These are phyloP conservation scores for Aurantiochytrium sp. DNA, from an alignment of 108 stramenopile species.

Conservation along the genomic window DNA sequence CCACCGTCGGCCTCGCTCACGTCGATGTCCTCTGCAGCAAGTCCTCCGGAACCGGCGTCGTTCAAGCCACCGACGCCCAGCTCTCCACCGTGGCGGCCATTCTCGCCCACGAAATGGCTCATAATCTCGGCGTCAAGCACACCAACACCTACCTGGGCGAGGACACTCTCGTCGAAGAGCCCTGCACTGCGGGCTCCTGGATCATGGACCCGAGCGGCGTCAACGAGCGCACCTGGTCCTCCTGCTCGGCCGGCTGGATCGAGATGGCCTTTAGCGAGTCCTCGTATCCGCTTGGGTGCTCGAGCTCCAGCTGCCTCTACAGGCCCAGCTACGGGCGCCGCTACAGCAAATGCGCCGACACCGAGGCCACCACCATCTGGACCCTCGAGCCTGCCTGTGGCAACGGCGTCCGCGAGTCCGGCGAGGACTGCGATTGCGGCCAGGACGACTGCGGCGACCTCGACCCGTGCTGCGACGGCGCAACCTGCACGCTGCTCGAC, in stretches of 20 bases:
- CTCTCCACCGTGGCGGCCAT: conserved; percentile 4
- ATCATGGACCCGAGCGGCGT: conserved; percentile 18
- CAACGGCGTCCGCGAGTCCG: not conserved
- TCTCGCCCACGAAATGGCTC: not conserved
- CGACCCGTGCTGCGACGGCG: conserved; percentile 23
- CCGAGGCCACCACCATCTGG: not conserved
- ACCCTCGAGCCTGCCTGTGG: conserved; percentile 2
- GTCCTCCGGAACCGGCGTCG: not conserved
- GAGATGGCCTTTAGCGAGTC: not conserved
- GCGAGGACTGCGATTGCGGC: conserved; percentile 21
- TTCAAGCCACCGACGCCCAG: not conserved
- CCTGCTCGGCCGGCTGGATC: not conserved
- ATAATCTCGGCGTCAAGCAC: conserved; percentile 9
- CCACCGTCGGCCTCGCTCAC: not conserved
- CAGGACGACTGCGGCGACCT: conserved; percentile 1
- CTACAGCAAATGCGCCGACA: not conserved
- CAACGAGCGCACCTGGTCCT: not conserved
- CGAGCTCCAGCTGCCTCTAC: not conserved
- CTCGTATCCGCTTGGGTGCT: not conserved
- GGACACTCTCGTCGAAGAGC: not conserved
- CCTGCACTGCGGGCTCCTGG: not conserved
- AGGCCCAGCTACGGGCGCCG: not conserved
- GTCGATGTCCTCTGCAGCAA: not conserved
- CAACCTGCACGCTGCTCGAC: not conserved
- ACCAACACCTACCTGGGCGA: not conserved